These are phyloP conservation scores for Spizellomyces sp. DNA, from an alignment of 192 early-diverging fungal genomes.

Conservation along the genomic window DNA sequence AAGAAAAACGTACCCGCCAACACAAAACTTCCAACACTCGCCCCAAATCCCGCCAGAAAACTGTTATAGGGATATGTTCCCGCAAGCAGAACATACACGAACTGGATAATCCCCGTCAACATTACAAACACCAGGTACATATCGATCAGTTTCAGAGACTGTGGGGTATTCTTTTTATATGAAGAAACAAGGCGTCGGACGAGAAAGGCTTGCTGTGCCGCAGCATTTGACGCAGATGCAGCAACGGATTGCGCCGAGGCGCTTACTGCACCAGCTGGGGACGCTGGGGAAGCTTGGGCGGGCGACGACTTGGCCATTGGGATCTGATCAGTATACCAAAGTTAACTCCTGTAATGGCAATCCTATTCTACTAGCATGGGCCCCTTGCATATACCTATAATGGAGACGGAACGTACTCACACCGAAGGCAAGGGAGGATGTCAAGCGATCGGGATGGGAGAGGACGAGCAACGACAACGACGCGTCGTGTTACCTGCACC, in stretches of 20 bases:
- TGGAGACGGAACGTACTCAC: too few relatives aligned
- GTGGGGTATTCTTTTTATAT: slow-evolving; percentile 72
- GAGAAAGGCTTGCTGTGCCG: slow-evolving; percentile 31
- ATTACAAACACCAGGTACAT: slow-evolving; percentile 90
- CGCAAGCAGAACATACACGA: slow-evolving; percentile 80
- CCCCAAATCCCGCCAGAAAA: slow-evolving; percentile 93
- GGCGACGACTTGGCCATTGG: too few relatives aligned
- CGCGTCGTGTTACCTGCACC: too few relatives aligned
- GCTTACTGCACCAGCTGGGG: background rate
- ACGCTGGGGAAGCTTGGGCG: background rate
- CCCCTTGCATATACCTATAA: too few relatives aligned
- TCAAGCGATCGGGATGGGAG: too few relatives aligned
- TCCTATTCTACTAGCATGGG: too few relatives aligned
- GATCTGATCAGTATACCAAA: too few relatives aligned
- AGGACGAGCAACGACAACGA: too few relatives aligned
- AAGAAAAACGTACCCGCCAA: slow-evolving; percentile 64
- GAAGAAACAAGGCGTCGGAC: slow-evolving; percentile 34
- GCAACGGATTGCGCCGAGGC: background rate
- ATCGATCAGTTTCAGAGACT: slow-evolving; percentile 88
- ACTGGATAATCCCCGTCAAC: slow-evolving; percentile 87
- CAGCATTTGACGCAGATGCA: slow-evolving; percentile 14
- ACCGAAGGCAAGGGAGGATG: too few relatives aligned
- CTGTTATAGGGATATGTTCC: slow-evolving; percentile 98
- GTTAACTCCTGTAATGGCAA: too few relatives aligned
- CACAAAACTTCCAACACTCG: slow-evolving; percentile 89